Evolutionary conservation across 2,329 filamentous ascomycete species (phyloP).

Genomic region (Thyridium curvatum): DNA sequence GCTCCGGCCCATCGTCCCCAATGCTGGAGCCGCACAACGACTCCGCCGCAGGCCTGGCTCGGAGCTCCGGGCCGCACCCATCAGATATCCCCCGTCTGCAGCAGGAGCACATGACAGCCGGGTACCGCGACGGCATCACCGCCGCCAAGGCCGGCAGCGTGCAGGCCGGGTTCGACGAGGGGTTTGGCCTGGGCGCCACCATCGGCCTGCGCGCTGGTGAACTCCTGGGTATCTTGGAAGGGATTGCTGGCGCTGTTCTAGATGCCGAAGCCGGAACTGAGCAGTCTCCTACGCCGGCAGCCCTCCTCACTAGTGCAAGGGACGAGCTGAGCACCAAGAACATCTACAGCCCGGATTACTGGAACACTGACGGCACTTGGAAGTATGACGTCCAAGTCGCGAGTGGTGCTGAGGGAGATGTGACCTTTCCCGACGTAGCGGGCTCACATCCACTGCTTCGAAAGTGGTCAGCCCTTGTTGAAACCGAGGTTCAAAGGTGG

Average conservation of each 20-base stretch:
- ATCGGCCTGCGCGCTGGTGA: slow-evolving; percentile 70
- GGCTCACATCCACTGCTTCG: slow-evolving; percentile 59
- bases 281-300: slow-evolving; percentile 11
- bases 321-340: slow-evolving; percentile 53
- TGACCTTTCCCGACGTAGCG: slow-evolving; percentile 57
- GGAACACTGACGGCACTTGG: slow-evolving; percentile 66
- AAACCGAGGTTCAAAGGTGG: slow-evolving; percentile 32
- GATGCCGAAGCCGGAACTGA: slow-evolving; percentile 13
- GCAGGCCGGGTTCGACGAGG: slow-evolving; percentile 87
- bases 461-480: slow-evolving; percentile 50
- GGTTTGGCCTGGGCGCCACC: slow-evolving; percentile 76
- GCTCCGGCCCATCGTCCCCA: neutral
- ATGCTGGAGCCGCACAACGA: neutral
- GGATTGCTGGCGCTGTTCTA: slow-evolving; percentile 47
- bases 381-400: slow-evolving; percentile 45
- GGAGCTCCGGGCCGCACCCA: slow-evolving; percentile 24
- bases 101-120: slow-evolving; percentile 72
- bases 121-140: slow-evolving; percentile 84
- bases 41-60: slow-evolving; percentile 1
- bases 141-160: slow-evolving; percentile 69
- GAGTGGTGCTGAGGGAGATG: slow-evolving; percentile 29
- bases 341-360: slow-evolving; percentile 62
- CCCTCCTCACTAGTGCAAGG: slow-evolving; percentile 42
- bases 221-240: slow-evolving; percentile 72
- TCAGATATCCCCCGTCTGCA: slow-evolving; percentile 69